Evolutionary conservation across 306 rosid species (phyloP).

Genomic region (Echinosophora koreensis): DNA sequence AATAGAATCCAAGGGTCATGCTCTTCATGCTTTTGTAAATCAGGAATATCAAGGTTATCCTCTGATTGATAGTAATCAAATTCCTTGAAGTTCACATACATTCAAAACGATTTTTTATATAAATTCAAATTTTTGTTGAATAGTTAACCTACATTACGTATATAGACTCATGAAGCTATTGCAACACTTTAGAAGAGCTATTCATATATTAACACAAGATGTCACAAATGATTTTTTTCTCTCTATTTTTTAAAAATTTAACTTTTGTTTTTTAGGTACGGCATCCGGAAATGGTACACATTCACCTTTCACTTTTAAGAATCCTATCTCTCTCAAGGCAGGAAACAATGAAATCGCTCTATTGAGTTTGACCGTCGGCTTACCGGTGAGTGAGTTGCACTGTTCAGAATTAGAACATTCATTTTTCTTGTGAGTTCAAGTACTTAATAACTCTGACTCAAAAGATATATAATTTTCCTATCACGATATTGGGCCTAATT

Average conservation of each 20-base stretch:
- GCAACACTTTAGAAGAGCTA: background rate
- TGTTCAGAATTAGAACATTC: slow-evolving; percentile 30
- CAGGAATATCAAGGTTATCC: slow-evolving; percentile 76
- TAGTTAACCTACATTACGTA: slow-evolving; percentile 1
- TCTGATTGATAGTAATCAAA: slow-evolving; percentile 21
- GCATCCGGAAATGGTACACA: slow-evolving; percentile 68
- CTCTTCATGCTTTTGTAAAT: slow-evolving; percentile 91
- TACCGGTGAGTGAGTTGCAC: slow-evolving; percentile 60
- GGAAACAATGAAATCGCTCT: slow-evolving; percentile 90
- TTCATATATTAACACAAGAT: slow-evolving; percentile 16
- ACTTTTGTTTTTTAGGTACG: slow-evolving; percentile 60
- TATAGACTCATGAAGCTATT: background rate
- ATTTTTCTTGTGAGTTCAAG: slow-evolving; percentile 22
- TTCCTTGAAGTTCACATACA: background rate
- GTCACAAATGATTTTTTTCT: slow-evolving; percentile 1
- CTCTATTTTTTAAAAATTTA: background rate
- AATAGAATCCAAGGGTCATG: slow-evolving; percentile 89
- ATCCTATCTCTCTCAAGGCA: slow-evolving; percentile 71
- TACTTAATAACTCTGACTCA: background rate
- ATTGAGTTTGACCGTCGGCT: slow-evolving; percentile 89
- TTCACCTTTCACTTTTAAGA: slow-evolving; percentile 62
- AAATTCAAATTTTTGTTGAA: slow-evolving; percentile 18
- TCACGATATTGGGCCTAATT: background rate
- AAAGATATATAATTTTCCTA: slow-evolving; percentile 1
- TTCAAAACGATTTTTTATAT: slow-evolving; percentile 1